Percentiles rank a stretch among this genome's conserved stretches.
Conservation (phyloP, 352 stramenopile genomes). For the Pythium utonaiense region DNA sequence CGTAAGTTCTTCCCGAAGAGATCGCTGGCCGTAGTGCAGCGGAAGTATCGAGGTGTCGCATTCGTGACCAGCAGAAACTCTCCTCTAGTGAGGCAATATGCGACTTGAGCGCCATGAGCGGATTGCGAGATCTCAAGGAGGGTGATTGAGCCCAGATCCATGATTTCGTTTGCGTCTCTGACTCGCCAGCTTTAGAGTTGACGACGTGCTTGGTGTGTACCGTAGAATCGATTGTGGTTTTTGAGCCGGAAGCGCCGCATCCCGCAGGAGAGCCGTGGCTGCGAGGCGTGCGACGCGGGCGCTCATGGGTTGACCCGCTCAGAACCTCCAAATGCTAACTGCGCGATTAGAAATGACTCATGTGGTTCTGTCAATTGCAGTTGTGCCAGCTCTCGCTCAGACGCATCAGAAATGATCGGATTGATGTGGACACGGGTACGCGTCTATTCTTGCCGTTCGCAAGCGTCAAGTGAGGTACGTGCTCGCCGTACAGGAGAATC, state of each 20-base stretch:
- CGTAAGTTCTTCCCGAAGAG: slow-evolving; percentile 65
- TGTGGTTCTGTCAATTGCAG: not conserved
- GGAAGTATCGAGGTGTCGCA: slow-evolving; percentile 42
- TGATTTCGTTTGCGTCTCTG: slow-evolving; percentile 12
- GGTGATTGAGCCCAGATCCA: slow-evolving; percentile 51
- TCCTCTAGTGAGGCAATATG: slow-evolving; percentile 63
- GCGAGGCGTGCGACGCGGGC: no score
- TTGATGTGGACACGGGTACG: not conserved
- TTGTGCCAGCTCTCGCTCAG: slow-evolving; percentile 10
- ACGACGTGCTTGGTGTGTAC: not conserved
- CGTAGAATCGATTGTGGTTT: not conserved
- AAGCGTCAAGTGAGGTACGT: not conserved
- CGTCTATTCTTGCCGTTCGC: not conserved
- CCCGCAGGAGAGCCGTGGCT: no score
- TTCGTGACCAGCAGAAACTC: slow-evolving; percentile 73
- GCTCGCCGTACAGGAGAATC: not conserved
- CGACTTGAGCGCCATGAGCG: slow-evolving; percentile 43
- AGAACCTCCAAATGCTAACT: slow-evolving; percentile 8
- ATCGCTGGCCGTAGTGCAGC: slow-evolving; percentile 23
- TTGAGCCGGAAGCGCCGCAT: no score
- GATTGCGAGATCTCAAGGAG: slow-evolving; percentile 61
- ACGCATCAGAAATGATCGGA: not conserved
- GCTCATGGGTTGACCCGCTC: slow-evolving; percentile 6
- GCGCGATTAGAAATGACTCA: slow-evolving; percentile 15
- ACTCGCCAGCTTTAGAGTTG: not conserved